Evolutionary conservation across 768 basidiomycete genomes (phyloP).

Genomic region (button mushroom (Agaricus bisporus)): DNA sequence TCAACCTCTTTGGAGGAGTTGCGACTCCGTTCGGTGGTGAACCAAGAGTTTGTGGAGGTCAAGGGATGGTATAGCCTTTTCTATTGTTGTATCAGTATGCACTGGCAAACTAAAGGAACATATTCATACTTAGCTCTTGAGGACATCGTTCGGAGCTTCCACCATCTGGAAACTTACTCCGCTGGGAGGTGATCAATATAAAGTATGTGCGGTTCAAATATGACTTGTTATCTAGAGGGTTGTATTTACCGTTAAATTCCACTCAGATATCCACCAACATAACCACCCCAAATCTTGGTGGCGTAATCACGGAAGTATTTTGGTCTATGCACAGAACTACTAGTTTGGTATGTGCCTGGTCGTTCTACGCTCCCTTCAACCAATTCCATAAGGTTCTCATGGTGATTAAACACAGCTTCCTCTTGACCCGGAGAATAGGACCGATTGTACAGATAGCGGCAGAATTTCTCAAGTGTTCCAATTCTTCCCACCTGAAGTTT

Average conservation of each 20-base stretch:
- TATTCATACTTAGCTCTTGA: background rate
- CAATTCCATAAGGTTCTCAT: background rate
- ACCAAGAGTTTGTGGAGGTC: background rate
- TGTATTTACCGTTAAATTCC: too few species aligned
- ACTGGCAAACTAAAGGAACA: too few species aligned
- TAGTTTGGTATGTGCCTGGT: background rate
- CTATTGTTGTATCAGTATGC: too few species aligned
- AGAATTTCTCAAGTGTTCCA: background rate
- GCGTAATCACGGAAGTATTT: background rate
- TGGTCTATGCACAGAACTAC: background rate
- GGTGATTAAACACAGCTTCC: background rate
- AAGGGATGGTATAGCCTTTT: background rate
- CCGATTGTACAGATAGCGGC: background rate
- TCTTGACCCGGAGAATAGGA: background rate
- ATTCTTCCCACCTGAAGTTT: background rate
- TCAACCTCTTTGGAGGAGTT: background rate
- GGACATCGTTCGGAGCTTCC: background rate
- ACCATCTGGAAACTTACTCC: background rate
- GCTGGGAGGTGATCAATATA: background rate
- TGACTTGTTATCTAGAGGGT: too few species aligned
- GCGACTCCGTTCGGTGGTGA: background rate
- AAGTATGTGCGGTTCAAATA: background rate
- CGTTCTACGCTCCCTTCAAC: too few species aligned
- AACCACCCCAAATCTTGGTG: background rate
- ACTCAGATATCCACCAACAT: background rate